Base-by-base conservation (phyloP, 164 flowering plant genomes). In the Nymphaea thermarum region DNA sequence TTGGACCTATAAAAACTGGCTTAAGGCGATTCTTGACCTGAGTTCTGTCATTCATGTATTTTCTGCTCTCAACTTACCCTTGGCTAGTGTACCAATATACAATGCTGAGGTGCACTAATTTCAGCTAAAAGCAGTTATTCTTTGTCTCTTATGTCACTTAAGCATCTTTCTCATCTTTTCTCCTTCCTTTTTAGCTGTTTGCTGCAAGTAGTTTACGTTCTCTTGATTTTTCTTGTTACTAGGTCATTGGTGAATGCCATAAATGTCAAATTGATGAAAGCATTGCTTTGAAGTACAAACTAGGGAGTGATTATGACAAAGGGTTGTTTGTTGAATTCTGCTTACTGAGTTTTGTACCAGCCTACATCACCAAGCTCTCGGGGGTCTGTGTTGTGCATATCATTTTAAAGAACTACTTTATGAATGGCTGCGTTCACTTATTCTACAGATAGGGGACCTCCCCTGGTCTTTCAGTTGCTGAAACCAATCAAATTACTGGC, bases 191-290 rank as follows among this genome's bases (percentile, higher is more conserved):
- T 25, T 25, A 25, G 36, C 1, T 45, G 53, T 45, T 45, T 45
- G 53, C 53, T 5, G 53, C 53, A 45, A 45, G 2, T 5, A 2
- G 11, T 45, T 45, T 45, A 5, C 11, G 53, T 45, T 45, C 11
- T 45, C 5, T 10, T 10, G 7, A 45, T 15, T 2, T 67, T 71
- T 67, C 17, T 73, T 71, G 71, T 64, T 69, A 77, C 70, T 75
- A 93, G 98, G 94, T 86, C 63, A 85, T 91, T 77, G 98, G 98
- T 44, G 94, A 93, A 73, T 91, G 91, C 70, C 94, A 93, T 79
- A 79, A 87, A 68, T 75, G 71, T 77, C 60, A 66, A 69, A 72
- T 89, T 74, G 79, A 74, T 65, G 89, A 81, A 60, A 86, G 83
- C 64, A 71, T 81, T 79, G 85, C 83, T 78, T 79, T 75, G 70